phyloP scores from a whole-genome alignment of 208 protist genomes.

The Acanthamoeba sp. region DNA sequence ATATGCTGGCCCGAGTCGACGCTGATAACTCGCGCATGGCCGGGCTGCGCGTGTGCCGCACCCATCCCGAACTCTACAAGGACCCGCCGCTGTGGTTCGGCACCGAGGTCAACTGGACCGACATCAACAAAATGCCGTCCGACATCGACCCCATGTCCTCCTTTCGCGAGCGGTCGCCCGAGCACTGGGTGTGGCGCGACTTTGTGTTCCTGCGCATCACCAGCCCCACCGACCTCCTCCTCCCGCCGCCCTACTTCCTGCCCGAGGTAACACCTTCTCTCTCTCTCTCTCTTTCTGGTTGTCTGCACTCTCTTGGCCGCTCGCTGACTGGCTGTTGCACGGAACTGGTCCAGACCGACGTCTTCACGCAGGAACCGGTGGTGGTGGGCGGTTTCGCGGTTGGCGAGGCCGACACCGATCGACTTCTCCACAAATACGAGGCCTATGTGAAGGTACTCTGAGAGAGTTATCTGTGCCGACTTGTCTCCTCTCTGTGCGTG shows the following conservation, averaged over 20 bases:
- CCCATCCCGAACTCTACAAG: conserved; percentile 62
- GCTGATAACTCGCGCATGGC: conserved; percentile 4
- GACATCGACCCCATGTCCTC: conserved; percentile 70
- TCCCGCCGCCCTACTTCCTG: conserved; percentile 36
- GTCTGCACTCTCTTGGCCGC: too few relatives aligned
- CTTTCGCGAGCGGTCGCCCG: conserved; percentile 26
- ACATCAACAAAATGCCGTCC: conserved; percentile 73
- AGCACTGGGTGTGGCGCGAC: conserved; percentile 63
- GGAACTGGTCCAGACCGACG: background rate
- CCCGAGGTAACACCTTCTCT: background rate
- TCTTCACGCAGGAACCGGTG: conserved; percentile 55
- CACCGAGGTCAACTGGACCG: conserved; percentile 61
- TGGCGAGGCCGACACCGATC: background rate
- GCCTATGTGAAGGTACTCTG: background rate
- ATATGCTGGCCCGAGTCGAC: conserved; percentile 29
- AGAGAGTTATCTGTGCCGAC: background rate
- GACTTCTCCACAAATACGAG: background rate
- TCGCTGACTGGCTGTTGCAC: background rate
- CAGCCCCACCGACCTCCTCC: background rate
- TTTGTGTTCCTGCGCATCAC: conserved; percentile 55
- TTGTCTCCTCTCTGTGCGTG: background rate
- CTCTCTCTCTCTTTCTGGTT: background rate
- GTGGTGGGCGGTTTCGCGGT: conserved; percentile 12
- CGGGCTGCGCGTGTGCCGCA: conserved; percentile 56
- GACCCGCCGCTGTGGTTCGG: conserved; percentile 67